Evolutionary conservation across 2,329 filamentous ascomycete genomes (phyloP), one percentile per base, ranked within the genome.

Genomic region (Fusarium nygamai): DNA sequence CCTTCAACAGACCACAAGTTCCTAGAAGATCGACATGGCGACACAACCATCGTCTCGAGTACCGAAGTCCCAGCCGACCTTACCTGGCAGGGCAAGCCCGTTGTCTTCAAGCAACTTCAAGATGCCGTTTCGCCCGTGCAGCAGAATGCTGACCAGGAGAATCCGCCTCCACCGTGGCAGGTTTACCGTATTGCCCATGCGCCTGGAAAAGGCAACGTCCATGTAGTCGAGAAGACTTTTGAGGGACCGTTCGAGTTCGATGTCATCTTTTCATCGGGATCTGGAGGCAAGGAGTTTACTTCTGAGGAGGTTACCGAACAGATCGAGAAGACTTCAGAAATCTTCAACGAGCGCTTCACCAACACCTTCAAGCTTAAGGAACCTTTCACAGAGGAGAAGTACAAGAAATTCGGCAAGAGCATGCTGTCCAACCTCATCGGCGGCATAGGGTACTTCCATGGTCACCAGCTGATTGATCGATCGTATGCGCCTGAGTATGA

Each of bases 381-480:
- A 1, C 96, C 96, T 0, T 99, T 96, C 82, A 85, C 89, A 24
- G 88, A 89, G 8, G 87, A 90, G 7, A 91, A 94, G 78, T 96
- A 97, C 81, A 87, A 90, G 54, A 88, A 88, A 65, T 98, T 98
- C 81, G 94, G 92, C 72, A 93, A 94, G 81, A 95, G 92, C 73
- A 93, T 99, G 87, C 93, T 99, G 76, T 98, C 96, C 4, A 99
- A 98, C 81, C 86, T 99, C 39, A 88, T 98, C 41, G 96, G 96
- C 64, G 96, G 96, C 53, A 94, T 98, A 77, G 96, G 96, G 14
- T 98, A 97, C 84, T 99, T 99, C 85, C 90, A 97, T 79, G 96
- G 96, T 46, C 89, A 96, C 66, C 92, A 94, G 39, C 85, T 98
- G 29, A 93, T 98, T 60, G 96, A 99, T 81, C 92, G 95, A 43